Evolutionary conservation across 1,139 yeast genomes (phyloP).

Genomic region (Entelexis sorbosivorans): DNA sequence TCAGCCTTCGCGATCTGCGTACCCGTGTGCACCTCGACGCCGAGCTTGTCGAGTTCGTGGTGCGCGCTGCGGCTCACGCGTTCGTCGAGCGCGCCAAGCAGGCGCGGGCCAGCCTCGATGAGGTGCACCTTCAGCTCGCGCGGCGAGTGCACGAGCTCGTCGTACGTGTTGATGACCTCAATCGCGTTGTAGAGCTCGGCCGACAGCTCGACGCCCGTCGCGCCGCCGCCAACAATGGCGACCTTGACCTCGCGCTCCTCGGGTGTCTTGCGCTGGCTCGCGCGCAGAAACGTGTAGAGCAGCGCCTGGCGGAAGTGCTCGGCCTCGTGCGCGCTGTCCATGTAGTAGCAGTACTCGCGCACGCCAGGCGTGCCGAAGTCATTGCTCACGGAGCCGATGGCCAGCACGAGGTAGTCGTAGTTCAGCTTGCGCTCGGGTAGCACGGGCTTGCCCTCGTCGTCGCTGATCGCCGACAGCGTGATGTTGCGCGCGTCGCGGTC

Average conservation of each 20-base stretch:
- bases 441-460: constrained; percentile 4
- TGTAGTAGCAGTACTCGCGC: constrained; percentile 3
- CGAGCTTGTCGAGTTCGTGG: constrained; percentile 2
- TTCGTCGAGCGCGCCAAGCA: background rate
- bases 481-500: constrained; percentile 1
- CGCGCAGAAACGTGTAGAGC: constrained; percentile 4
- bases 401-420: constrained; percentile 5
- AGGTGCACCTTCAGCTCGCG: constrained; percentile 4
- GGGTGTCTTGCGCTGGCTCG: background rate
- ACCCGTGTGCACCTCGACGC: constrained; percentile 3
- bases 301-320: constrained; percentile 1
- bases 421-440: constrained; percentile 3
- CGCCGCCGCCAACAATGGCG: constrained; percentile 5
- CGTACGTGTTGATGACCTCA: constrained; percentile 6
- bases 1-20: background rate
- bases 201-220: constrained; percentile 5
- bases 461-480: background rate
- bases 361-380: constrained; percentile 5
- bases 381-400: constrained; percentile 2
- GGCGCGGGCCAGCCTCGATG: constrained; percentile 4
- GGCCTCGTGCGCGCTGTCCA: constrained; percentile 3
- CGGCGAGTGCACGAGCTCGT: background rate
- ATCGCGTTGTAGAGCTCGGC: constrained; percentile 6
- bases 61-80: constrained; percentile 4
- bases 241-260: constrained; percentile 3